Base-by-base conservation (phyloP, 345 rosid genomes). In the Murraya paniculata region DNA sequence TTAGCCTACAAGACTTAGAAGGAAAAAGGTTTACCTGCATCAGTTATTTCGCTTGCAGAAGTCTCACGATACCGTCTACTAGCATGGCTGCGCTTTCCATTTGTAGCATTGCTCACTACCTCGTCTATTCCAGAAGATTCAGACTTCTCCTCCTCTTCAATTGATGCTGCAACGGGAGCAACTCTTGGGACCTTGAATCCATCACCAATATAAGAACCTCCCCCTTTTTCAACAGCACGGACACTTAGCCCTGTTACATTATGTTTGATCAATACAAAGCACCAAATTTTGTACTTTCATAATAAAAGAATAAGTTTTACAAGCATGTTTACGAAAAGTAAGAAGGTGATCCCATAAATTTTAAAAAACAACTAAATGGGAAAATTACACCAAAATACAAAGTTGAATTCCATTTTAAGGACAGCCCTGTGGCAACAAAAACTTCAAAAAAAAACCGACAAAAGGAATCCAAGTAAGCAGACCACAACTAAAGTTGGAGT, bases 111-210 rank as follows among this genome's bases (percentile, higher is more conserved):
- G 79, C 71, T 79, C 64, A 50, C 70, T 28, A 68, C 77, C 71
- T 84, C 93, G 71, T 83, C 79, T 69, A 69, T 21, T 71, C 30
- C 59, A 66, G 79, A 80, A 36, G 71, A 68, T 72, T 84, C 90
- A 78, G 72, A 38, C 57, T 76, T 84, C 74, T 90, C 93, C 25
- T 91, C 92, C n/a, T 89, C 95, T 53, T 87, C 88, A 31, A 84
- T 53, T 56, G 91, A 84, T 33, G 93, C 82, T 27, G 86, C 83
- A 83, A 91, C 76, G n/a, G 88, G 75, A 39, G 86, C 72, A 24
- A 82, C 18, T 72, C 55, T 88, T 2, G 96, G 96, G 60, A 91
- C 91, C 88, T 90, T 91, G 79, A 91, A 91, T 68, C 81, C 86
- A 57, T 81, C 87, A 72, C 85, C 81, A 9, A 59, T 64, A 64